A percentile compares a stretch with the other conserved stretches of the same genome.
Evolutionary conservation across 768 basidiomycete species (phyloP).

Genomic region (Rhizopogon salebrosus): DNA sequence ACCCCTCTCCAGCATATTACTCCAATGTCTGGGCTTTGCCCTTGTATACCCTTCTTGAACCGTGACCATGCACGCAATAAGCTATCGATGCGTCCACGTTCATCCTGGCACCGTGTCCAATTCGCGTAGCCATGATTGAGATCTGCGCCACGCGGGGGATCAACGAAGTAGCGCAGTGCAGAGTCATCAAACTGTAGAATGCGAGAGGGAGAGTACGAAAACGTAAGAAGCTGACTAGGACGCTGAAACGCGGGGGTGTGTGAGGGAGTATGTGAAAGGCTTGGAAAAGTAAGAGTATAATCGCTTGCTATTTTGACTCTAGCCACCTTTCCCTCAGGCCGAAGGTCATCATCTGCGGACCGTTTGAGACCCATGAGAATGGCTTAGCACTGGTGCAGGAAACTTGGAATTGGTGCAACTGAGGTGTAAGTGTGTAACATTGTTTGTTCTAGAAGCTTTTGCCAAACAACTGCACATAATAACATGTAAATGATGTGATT

Average conservation of each 20-base stretch:
- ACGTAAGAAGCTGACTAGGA: constrained; percentile 62
- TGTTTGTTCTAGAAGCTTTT: constrained; percentile 17
- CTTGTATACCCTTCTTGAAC: constrained; percentile 29
- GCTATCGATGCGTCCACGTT: constrained; percentile 60
- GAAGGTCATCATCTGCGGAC: constrained; percentile 15
- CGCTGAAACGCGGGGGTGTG: constrained; percentile 54
- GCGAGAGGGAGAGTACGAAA: constrained; percentile 61
- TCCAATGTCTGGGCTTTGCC: constrained; percentile 37
- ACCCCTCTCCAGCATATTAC: constrained; percentile 77
- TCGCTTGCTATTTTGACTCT: constrained; percentile 3
- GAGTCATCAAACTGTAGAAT: constrained; percentile 61
- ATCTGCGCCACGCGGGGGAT: constrained; percentile 62
- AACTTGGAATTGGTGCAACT: no score
- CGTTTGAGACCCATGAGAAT: constrained; percentile 22
- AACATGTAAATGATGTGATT: neutral
- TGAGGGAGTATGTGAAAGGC: constrained; percentile 14
- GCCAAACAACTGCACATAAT: constrained; percentile 17
- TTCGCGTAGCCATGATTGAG: constrained; percentile 67
- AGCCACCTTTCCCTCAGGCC: constrained; percentile 3
- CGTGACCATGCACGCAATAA: constrained; percentile 56
- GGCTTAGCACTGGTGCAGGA: constrained; percentile 4
- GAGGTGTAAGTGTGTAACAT: no score
- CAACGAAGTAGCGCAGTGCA: constrained; percentile 65
- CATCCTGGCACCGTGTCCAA: constrained; percentile 66
- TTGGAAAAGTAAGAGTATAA: constrained; percentile 17